A percentile compares a stretch with the other conserved stretches of the same genome.
Evolutionary conservation across 2,329 filamentous ascomycete genomes (phyloP).

Genomic region (Knufia petricola): DNA sequence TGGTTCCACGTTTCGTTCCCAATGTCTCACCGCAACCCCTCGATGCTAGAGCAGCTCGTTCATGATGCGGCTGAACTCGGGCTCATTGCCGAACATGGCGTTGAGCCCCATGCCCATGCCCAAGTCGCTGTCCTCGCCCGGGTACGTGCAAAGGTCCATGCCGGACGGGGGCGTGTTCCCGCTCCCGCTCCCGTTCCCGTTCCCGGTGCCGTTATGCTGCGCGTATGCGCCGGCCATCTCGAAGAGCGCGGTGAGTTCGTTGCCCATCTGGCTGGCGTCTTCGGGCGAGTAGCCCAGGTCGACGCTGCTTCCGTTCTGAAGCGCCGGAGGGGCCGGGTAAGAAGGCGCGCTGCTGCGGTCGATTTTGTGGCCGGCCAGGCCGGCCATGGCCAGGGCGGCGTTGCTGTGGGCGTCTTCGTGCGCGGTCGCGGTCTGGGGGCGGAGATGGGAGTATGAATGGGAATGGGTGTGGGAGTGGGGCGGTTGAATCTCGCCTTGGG

Average conservation of each 20-base stretch:
- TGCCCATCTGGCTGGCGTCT: constrained; percentile 50
- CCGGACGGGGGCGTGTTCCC: not conserved
- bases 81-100: constrained; percentile 45
- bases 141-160: constrained; percentile 24
- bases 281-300: constrained; percentile 45
- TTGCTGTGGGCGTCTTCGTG: constrained; percentile 48
- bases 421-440: no score
- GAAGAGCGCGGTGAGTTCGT: constrained; percentile 54
- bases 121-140: constrained; percentile 30
- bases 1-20: no score
- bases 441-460: no score
- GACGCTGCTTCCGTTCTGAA: constrained; percentile 27
- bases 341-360: no score
- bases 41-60: constrained; percentile 47
- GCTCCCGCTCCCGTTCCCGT: constrained; percentile 25
- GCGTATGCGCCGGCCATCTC: constrained; percentile 51
- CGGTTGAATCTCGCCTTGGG: constrained; percentile 13
- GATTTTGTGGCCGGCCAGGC: constrained; percentile 52
- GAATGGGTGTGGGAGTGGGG: no score
- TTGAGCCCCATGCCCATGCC: constrained; percentile 33
- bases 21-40: no score
- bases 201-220: constrained; percentile 28
- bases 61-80: constrained; percentile 51
- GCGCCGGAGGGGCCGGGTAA: constrained; percentile 38
- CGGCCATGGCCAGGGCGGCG: constrained; percentile 57